phyloP scores from a whole-genome alignment of 805 yeast species.

The Yamadazyma phyllophila region DNA sequence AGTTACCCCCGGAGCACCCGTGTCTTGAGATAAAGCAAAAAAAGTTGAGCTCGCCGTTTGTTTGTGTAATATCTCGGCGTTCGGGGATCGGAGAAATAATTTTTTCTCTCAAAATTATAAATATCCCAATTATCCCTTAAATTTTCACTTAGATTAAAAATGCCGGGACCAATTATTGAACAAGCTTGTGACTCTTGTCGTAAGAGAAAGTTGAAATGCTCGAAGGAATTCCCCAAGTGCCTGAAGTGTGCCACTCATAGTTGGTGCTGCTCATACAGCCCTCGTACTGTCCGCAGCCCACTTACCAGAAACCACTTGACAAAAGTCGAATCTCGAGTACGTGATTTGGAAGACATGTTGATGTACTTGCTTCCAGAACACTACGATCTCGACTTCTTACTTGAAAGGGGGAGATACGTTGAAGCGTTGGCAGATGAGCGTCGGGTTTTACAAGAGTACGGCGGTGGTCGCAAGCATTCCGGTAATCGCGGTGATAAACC shows the following conservation, averaged over 20 bases:
- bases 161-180: slow-evolving; percentile 32
- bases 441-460: not conserved
- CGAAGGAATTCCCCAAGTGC: slow-evolving; percentile 76
- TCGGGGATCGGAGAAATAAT: slow-evolving; percentile 9
- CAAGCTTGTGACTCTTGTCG: slow-evolving; percentile 84
- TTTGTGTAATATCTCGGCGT: slow-evolving; percentile 8
- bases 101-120: slow-evolving; percentile 1
- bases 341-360: slow-evolving; percentile 28
- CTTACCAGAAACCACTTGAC: slow-evolving; percentile 79
- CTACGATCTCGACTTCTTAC: slow-evolving; percentile 19
- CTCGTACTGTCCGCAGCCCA: slow-evolving; percentile 75
- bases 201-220: slow-evolving; percentile 73
- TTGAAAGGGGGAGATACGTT: slow-evolving; percentile 15
- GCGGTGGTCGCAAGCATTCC: not conserved
- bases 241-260: slow-evolving; percentile 67
- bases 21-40: slow-evolving; percentile 1
- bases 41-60: not conserved
- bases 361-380: slow-evolving; percentile 30
- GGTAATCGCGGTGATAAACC: not conserved
- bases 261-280: slow-evolving; percentile 78
- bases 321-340: slow-evolving; percentile 56
- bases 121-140: not conserved
- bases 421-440: slow-evolving; percentile 11
- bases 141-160: not conserved
- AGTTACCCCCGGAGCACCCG: not conserved